Conservation (phyloP, 305 asterid genomes). For the Solanum hybrid region DNA sequence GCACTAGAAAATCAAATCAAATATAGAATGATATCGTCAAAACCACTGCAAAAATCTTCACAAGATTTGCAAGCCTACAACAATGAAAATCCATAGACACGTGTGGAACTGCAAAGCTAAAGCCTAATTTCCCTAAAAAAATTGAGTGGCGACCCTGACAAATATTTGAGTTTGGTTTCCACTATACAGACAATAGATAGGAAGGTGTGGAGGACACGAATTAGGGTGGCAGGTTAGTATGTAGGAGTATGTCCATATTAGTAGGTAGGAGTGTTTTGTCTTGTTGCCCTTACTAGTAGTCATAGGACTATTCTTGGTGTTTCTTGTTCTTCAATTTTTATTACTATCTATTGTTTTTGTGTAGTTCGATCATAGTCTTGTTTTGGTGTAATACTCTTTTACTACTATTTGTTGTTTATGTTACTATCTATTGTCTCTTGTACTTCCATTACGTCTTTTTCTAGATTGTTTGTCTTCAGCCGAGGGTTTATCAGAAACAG, state of each 20-base stretch:
- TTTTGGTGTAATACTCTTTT: not conserved
- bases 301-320: not conserved
- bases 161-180: not conserved
- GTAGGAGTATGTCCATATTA: not conserved
- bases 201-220: not conserved
- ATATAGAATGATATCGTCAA: not conserved
- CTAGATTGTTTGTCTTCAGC: not conserved
- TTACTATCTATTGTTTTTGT: not conserved
- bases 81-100: not conserved
- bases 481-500: not conserved
- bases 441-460: not conserved
- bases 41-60: not conserved
- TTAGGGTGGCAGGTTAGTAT: not conserved
- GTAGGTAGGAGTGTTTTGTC: not conserved
- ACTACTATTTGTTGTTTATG: not conserved
- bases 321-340: not conserved
- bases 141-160: not conserved
- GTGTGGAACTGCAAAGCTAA: not conserved
- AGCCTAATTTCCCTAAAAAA: not conserved
- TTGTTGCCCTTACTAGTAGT: not conserved
- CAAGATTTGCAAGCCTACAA: not conserved
- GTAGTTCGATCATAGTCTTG: not conserved
- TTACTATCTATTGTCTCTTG: not conserved
- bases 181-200: not conserved
- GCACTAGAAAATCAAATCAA: not conserved